Percentiles rank a stretch among this genome's conserved stretches.
These are phyloP conservation scores for Yamadazyma scolyti DNA, from an alignment of 805 yeast species.

Conservation along the genomic window DNA sequence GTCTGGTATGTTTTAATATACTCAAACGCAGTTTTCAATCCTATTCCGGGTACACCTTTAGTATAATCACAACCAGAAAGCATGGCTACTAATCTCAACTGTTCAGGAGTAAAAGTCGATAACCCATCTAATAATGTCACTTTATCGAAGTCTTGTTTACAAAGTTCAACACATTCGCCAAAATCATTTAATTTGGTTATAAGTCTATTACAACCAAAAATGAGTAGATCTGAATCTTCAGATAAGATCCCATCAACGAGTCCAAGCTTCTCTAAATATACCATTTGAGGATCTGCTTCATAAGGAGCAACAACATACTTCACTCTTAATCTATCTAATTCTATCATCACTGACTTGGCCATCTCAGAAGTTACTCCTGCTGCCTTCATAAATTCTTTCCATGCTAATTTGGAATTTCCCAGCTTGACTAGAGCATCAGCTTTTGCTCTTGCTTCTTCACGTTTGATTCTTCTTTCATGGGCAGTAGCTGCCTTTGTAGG, in stretches of 20 bases:
- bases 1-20: conserved; percentile 49
- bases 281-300: conserved; percentile 98
- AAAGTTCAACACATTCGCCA: conserved; percentile 68
- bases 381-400: conserved; percentile 68
- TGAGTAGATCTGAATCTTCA: conserved; percentile 89
- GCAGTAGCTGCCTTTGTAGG: conserved; percentile 80
- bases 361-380: conserved; percentile 86
- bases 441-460: conserved; percentile 54
- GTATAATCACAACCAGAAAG: conserved; percentile 97
- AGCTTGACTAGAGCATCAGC: conserved; percentile 50
- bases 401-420: conserved; percentile 61
- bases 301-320: conserved; percentile 91
- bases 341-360: conserved; percentile 83
- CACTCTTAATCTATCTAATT: conserved; percentile 53
- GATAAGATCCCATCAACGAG: conserved; percentile 81
- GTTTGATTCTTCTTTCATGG: conserved; percentile 50
- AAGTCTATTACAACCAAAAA: conserved; percentile 77
- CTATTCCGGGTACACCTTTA: conserved; percentile 77
- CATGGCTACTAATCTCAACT: conserved; percentile 74
- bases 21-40: conserved; percentile 70
- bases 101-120: conserved; percentile 47
- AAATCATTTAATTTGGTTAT: conserved; percentile 82
- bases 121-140: conserved; percentile 49
- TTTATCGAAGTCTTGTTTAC: conserved; percentile 48
- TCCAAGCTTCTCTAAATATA: conserved; percentile 72